phyloP scores from a whole-genome alignment of 2,329 filamentous ascomycete genomes.

The Clonostachys chloroleuca region DNA sequence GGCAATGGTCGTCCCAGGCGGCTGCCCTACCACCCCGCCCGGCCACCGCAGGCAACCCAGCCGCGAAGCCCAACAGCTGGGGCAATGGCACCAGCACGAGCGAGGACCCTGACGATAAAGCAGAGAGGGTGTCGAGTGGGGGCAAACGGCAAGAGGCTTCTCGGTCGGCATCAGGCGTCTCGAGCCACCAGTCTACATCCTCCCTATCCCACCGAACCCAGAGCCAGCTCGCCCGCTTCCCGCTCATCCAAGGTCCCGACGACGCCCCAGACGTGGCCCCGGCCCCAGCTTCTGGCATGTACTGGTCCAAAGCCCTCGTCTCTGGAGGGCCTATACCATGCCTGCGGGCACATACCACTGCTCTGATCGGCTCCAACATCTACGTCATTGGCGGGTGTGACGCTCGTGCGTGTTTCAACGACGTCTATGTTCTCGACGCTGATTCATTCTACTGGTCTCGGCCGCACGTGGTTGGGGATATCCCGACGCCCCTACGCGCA shows the following conservation, averaged over 20 bases:
- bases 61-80: neutral
- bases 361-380: slow-evolving; percentile 61
- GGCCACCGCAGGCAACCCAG: neutral
- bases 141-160: slow-evolving; percentile 33
- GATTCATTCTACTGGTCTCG: slow-evolving; percentile 67
- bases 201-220: slow-evolving; percentile 13
- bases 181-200: slow-evolving; percentile 18
- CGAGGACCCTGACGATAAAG: neutral
- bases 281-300: slow-evolving; percentile 67
- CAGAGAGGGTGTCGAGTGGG: neutral
- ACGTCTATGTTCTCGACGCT: slow-evolving; percentile 64
- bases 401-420: slow-evolving; percentile 62
- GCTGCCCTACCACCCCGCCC: neutral
- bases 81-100: neutral
- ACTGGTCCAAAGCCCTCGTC: slow-evolving; percentile 64
- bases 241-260: slow-evolving; percentile 50
- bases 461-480: slow-evolving; percentile 60
- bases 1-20: too few species aligned
- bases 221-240: slow-evolving; percentile 43
- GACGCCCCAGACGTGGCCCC: slow-evolving; percentile 55
- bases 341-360: slow-evolving; percentile 63
- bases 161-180: slow-evolving; percentile 51
- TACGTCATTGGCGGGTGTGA: slow-evolving; percentile 69
- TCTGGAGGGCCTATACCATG: slow-evolving; percentile 58
- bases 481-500: slow-evolving; percentile 60